Base-by-base conservation (phyloP, 192 early-diverging fungal genomes). In the Lunasporangiospora selenospora region DNA sequence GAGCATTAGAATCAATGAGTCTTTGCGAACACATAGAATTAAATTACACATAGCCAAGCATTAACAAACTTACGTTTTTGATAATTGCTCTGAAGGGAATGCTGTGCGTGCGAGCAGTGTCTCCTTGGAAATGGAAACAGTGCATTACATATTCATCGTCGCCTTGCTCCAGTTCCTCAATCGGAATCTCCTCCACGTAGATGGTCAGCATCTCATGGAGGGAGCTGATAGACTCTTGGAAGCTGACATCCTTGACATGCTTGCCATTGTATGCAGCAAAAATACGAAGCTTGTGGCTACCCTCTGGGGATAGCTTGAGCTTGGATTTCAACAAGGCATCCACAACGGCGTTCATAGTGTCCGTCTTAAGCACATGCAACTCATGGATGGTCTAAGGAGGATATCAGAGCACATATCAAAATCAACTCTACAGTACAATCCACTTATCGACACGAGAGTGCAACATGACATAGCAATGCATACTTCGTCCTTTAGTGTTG, bases 71-170 rank as follows among this genome's bases (percentile, higher is more conserved):
- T 55, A 77, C 71, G 2, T 71, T 53, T 24, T 65, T 78, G 33
- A 91, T 61, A 40, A 82, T 49, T 45, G 94, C 90, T 57, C 77
- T 75, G 76, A 97, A 95, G 27, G 95, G 95, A 26, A 90, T 77
- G 45, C 92, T 84, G 71, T 95, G 93, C 3, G 83, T 69, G 39
- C 82, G 81, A 15, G 45, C 34, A 15, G 85, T 77, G 19, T 92
- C 88, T 60, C 87, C 82, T 57, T 80, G 75, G 67, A 88, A 94
- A 70, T 95, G 92, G 70, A 84, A 85, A 13, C 90, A 89, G 23
- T 80, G 80, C 44, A 95, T 62, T 21, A 82, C 40, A 12, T 44
- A 30, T 41, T 81, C 79, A 18, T 65, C 59, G 19, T 55, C 30
- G 19, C 65, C 73, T n/a, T 19, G 61, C 30, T 52, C 53, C 4